phyloP scores from a whole-genome alignment of 75 land plant genomes.

The Cupressus sempervirens region DNA sequence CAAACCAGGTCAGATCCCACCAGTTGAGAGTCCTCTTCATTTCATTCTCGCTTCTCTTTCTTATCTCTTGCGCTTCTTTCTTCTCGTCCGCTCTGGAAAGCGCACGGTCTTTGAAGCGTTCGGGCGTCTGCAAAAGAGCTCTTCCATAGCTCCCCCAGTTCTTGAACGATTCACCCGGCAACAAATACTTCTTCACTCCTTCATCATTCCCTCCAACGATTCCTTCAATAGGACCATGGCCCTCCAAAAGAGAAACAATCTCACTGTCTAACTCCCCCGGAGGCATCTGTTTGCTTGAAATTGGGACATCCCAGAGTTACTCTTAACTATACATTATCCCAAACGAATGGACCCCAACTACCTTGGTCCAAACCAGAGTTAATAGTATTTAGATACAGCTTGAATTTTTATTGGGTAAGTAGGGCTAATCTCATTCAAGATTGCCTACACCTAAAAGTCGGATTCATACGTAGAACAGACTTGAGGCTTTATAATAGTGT shows the following conservation, averaged over 20 bases:
- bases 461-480: too few relatives aligned
- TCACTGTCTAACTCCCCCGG: background rate
- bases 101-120: slow-evolving; percentile 51
- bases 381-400: too few relatives aligned
- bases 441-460: too few relatives aligned
- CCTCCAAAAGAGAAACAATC: background rate
- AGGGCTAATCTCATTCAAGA: too few relatives aligned
- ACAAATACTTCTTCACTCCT: slow-evolving; percentile 26
- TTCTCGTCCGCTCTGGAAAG: slow-evolving; percentile 40
- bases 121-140: slow-evolving; percentile 39
- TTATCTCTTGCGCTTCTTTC: slow-evolving; percentile 36
- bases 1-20: slow-evolving; percentile 93
- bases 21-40: slow-evolving; percentile 65
- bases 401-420: too few relatives aligned
- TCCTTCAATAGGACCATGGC: background rate
- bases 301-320: too few relatives aligned
- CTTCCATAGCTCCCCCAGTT: slow-evolving; percentile 45
- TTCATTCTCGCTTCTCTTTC: slow-evolving; percentile 34
- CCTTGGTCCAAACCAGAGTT: too few relatives aligned
- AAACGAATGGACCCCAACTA: too few relatives aligned
- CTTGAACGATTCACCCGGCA: slow-evolving; percentile 74
- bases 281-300: background rate
- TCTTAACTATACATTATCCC: too few relatives aligned
- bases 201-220: background rate
- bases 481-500: too few relatives aligned